phyloP scores from a whole-genome alignment of 495 filamentous ascomycete genomes.

The Penicillium cinerascens region DNA sequence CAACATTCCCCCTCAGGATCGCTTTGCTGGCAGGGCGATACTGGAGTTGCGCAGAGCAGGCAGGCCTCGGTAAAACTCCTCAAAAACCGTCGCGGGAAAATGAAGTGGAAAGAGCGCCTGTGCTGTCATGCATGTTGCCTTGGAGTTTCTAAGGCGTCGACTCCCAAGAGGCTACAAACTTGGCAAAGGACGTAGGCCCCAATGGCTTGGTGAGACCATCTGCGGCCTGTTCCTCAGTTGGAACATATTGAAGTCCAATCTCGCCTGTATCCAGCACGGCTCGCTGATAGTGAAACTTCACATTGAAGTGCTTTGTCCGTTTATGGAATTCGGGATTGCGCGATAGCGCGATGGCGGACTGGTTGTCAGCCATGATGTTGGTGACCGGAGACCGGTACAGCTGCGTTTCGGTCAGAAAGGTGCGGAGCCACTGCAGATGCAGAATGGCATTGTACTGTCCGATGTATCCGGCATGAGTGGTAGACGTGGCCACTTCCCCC shows the following conservation, averaged over 20 bases:
- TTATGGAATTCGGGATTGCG: too few species aligned
- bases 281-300: too few species aligned
- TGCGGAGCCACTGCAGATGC: conserved; percentile 14
- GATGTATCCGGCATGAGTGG: conserved; percentile 6
- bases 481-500: conserved; percentile 15
- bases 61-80: conserved; percentile 17
- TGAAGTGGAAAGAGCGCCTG: conserved; percentile 17
- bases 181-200: too few species aligned
- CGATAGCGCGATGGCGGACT: not conserved
- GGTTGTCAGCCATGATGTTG: conserved; percentile 16
- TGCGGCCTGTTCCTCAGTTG: too few species aligned
- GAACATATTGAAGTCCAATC: too few species aligned
- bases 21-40: conserved; percentile 17
- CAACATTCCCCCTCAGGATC: conserved; percentile 16
- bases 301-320: too few species aligned
- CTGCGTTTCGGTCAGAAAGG: conserved; percentile 9
- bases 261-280: too few species aligned
- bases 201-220: too few species aligned
- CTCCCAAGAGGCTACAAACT: too few species aligned
- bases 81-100: conserved; percentile 12
- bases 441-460: conserved; percentile 10
- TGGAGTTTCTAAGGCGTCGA: too few species aligned
- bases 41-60: conserved; percentile 9
- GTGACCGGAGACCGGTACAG: conserved; percentile 13
- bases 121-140: too few species aligned